These are phyloP conservation scores for Akanthomyces muscarius DNA, from an alignment of 2,329 filamentous ascomycete species.

Conservation along the genomic window DNA sequence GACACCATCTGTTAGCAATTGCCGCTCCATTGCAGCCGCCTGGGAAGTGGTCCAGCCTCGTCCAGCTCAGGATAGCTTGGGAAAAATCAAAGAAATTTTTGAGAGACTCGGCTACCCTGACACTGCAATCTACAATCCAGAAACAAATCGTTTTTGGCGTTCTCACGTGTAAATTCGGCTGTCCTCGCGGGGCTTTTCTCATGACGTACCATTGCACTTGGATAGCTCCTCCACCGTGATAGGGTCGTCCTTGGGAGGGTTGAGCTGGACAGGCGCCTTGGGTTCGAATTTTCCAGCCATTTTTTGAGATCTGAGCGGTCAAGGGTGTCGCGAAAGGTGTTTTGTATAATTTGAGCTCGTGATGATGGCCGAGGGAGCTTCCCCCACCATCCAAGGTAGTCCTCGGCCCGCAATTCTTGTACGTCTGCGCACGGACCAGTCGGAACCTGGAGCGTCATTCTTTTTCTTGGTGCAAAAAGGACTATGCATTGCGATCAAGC, in stretches of 20 bases:
- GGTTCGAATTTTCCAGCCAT: slow-evolving; percentile 72
- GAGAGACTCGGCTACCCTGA: not conserved
- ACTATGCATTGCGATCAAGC: slow-evolving; percentile 1
- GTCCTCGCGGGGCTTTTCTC: not conserved
- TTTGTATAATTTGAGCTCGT: slow-evolving; percentile 8
- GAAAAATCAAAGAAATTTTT: not conserved
- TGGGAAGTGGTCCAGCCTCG: not conserved
- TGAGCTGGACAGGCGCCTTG: slow-evolving; percentile 69
- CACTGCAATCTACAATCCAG: not conserved
- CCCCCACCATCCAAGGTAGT: slow-evolving; percentile 10
- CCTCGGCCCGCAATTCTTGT: slow-evolving; percentile 13
- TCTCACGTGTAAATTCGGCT: not conserved
- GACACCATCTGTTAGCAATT: slow-evolving; percentile 21
- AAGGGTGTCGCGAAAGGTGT: not conserved
- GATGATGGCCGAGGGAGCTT: slow-evolving; percentile 11
- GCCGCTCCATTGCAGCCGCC: not conserved
- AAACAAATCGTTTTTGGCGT: not conserved
- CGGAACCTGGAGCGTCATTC: slow-evolving; percentile 7
- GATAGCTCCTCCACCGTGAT: slow-evolving; percentile 78
- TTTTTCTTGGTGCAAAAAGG: slow-evolving; percentile 3
- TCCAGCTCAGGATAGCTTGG: not conserved
- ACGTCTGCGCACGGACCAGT: slow-evolving; percentile 8
- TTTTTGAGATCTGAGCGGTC: slow-evolving; percentile 19
- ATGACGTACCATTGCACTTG: slow-evolving; percentile 71
- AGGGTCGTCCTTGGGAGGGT: slow-evolving; percentile 80